Conservation (phyloP, 306 rosid species). For the Astragalus glycyphyllos region DNA sequence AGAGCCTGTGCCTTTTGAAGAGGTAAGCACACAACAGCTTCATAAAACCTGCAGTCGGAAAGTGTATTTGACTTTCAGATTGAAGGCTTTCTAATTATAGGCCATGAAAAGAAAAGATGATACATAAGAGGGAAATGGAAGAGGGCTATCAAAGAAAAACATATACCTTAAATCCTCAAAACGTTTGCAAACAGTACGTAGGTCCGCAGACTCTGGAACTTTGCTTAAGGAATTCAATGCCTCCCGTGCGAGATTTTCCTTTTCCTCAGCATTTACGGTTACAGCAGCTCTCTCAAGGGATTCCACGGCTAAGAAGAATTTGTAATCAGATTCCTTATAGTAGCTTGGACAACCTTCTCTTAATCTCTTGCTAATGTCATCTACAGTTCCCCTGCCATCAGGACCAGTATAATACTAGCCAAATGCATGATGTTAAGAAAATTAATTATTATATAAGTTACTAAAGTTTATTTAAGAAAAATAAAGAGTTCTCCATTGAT, state of each 20-base stretch:
- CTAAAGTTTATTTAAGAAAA: slow-evolving; percentile 27
- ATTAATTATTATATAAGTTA: slow-evolving; percentile 38
- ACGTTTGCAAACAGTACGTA: slow-evolving; percentile 90
- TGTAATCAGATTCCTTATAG: slow-evolving; percentile 97
- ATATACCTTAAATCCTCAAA: slow-evolving; percentile 92
- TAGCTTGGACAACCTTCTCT: slow-evolving; percentile 99
- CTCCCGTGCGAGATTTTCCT: slow-evolving; percentile 86
- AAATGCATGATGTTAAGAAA: slow-evolving; percentile 36
- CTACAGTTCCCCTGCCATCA: slow-evolving; percentile 99
- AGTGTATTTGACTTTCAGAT: slow-evolving; percentile 38
- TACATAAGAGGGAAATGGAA: slow-evolving; percentile 8
- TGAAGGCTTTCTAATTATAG: slow-evolving; percentile 33
- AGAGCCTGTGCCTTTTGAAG: slow-evolving; percentile 97
- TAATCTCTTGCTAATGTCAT: slow-evolving; percentile 88
- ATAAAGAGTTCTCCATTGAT: slow-evolving; percentile 26
- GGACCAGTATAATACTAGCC: slow-evolving; percentile 90
- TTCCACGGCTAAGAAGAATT: slow-evolving; percentile 95
- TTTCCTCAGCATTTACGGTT: slow-evolving; percentile 69
- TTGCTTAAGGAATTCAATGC: slow-evolving; percentile 82
- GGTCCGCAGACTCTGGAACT: slow-evolving; percentile 97
- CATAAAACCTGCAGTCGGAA: slow-evolving; percentile 79
- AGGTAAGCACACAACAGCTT: slow-evolving; percentile 94
- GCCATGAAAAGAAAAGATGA: slow-evolving; percentile 26
- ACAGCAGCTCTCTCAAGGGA: slow-evolving; percentile 93
- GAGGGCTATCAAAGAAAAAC: slow-evolving; percentile 27